phyloP scores from a whole-genome alignment of 345 rosid genomes.

The Luvunga scandens region DNA sequence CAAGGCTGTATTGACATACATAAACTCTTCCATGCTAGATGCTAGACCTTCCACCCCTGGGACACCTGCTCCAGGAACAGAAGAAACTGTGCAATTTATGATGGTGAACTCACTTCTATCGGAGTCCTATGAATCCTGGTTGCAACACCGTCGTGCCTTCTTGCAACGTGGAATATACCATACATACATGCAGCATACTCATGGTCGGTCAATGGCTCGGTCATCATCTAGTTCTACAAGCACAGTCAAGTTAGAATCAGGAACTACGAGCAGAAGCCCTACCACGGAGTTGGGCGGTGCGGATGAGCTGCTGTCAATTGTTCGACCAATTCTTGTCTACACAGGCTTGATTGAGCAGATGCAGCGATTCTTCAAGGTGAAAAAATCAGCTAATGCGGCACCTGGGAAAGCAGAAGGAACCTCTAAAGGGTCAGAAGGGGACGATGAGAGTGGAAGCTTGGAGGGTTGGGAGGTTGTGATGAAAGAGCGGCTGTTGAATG shows the following conservation, averaged over 20 bases:
- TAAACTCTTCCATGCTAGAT: constrained; percentile 53
- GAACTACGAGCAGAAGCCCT: constrained; percentile 36
- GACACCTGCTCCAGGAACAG: constrained; percentile 58
- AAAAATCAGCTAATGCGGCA: constrained; percentile 34
- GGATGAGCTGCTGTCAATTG: constrained; percentile 61
- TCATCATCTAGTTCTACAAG: constrained; percentile 28
- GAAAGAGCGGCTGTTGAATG: constrained; percentile 70
- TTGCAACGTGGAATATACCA: constrained; percentile 89
- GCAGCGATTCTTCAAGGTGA: constrained; percentile 73
- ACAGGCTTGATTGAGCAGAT: constrained; percentile 91
- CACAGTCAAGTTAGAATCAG: constrained; percentile 37
- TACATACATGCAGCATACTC: constrained; percentile 85
- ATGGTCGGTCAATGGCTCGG: constrained; percentile 55
- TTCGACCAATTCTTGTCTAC: constrained; percentile 84
- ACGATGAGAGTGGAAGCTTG: constrained; percentile 42
- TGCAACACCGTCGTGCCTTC: constrained; percentile 80
- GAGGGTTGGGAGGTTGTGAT: constrained; percentile 79
- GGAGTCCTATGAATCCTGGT: constrained; percentile 90
- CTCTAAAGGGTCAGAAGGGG: constrained; percentile 27
- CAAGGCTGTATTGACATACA: constrained; percentile 69
- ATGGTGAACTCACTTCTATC: constrained; percentile 95
- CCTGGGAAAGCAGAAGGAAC: constrained; percentile 42
- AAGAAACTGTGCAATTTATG: constrained; percentile 93
- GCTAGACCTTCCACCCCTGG: constrained; percentile 53
- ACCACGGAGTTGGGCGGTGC: constrained; percentile 34